Evolutionary conservation across 495 filamentous ascomycete genomes (phyloP), one percentile per base, ranked within the genome.

Genomic region (Sporormia fimetaria): DNA sequence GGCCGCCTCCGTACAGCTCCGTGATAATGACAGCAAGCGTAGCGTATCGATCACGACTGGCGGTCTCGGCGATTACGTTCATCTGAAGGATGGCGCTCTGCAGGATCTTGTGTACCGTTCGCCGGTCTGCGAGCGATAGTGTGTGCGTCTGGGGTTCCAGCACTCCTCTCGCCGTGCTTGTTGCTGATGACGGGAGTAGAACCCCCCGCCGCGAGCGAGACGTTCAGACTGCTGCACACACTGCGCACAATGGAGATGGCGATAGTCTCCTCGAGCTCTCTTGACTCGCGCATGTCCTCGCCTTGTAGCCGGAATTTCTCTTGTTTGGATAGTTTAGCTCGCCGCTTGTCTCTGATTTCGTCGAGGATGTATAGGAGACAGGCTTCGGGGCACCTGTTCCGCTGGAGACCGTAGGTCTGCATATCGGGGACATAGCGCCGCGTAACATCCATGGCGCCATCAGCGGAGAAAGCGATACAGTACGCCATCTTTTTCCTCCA

Each of bases 401-500:
- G 78, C 23, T 81, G 73, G 9, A 71, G 62, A n/a, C 80, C 78
- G 52, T 86, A 71, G 47, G 77, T 76, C 18, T 68, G 61, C n/a
- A 70, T 65, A 62, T 82, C 87, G 46, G 87, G 86, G 21, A 94
- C 85, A 53, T 99, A 99, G 46, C 90, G 81, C 11, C 88, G 76
- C 9, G 90, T 99, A 18, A 99, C 90, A 59, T 99, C 90, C 40
- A 81, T 87, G 21, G 84, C 87, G 27, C 90, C 90, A 49, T 99
- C 90, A 47, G 81, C 83, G 25, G 85, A 92, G 61, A 99, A 99
- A 26, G 90, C 90, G 44, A 99, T 76, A 65, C 87, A 94, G 64
- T 99, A 99, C 0, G 84, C 82, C 65, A 96, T 78, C 63, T 92
- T 88, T 60, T 87, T 85, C 37, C 78, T 73, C 90, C 90, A 98